Base-by-base conservation (phyloP, 805 yeast genomes). In the Candida succiphila region DNA sequence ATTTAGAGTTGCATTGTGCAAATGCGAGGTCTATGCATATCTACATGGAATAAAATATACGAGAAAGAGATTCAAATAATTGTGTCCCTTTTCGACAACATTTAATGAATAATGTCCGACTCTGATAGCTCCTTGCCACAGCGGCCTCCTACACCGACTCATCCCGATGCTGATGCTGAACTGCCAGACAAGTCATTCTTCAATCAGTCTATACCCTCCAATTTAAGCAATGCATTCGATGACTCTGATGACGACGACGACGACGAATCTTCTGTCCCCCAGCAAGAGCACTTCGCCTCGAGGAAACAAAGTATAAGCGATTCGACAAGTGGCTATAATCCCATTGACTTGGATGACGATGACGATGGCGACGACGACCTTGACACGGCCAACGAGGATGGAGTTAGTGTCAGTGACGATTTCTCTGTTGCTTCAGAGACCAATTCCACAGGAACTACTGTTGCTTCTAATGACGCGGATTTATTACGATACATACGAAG, bases 81-180 rank as follows among this genome's bases (percentile, higher is more conserved):
- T n/a, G n/a, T n/a, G n/a, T n/a, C n/a, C n/a, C n/a, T n/a, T n/a
- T n/a, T n/a, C n/a, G n/a, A n/a, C n/a, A n/a, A n/a, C n/a, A n/a
- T n/a, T n/a, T n/a, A n/a, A n/a, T n/a, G n/a, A n/a, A n/a, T n/a
- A n/a, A n/a, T n/a, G n/a, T n/a, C n/a, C n/a, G n/a, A n/a, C n/a
- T n/a, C n/a, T n/a, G n/a, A n/a, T n/a, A n/a, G n/a, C n/a, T n/a
- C n/a, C n/a, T n/a, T n/a, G n/a, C n/a, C n/a, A 17, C 8, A 17
- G n/a, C 33, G 33, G 18, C 56, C 56, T 8, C 16, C 29, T 2
- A 48, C 55, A 2, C 60, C 60, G 2, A 37, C 34, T 2, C 56
- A 51, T 37, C 56, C 59, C 4, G 48, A 41, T 9, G 41, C 59
- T 2, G 51, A 48, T 35, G 42, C 49, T 7, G 49, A 46, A 17